Base-by-base conservation (phyloP, 257 asterid genomes). In the Mentha longifolia region DNA sequence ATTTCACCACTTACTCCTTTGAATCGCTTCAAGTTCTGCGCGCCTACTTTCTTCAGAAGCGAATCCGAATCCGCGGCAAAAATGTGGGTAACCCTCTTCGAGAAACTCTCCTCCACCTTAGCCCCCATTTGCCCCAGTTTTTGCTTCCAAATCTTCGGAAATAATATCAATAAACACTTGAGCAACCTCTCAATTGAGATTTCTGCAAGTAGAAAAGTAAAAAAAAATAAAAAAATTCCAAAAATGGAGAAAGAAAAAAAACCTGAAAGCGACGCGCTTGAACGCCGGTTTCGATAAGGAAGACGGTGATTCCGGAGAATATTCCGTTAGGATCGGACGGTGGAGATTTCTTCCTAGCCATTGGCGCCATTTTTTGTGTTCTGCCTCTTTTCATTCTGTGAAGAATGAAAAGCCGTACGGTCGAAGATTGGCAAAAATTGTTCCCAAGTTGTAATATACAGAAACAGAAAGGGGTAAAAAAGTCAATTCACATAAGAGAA, bases 61-160 rank as follows among this genome's bases (percentile, higher is more conserved):
- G 86, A 70, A 63, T 77, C 76, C 7, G 71, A 65, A 67, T 92
- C 81, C 84, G 74, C 76, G 9, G 98, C 91, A 61, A 89, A 92
- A 59, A 92, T 83, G 83, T 88, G 96, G 17, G 91, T 86, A 41
- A 85, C 84, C 70, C 68, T 82, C 77, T 73, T 88, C 33, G 88
- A 79, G 54, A 87, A 78, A 3, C 64, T 76, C 4, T 74, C 89
- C 80, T 84, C 91, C 11, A 83, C 17, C 61, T 31, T 81, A 14
- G 92, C 95, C 52, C 98, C 98, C 98, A 95, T 81, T 80, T 95
- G 98, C 74, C 68, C 82, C 83, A 95, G 70, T 73, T 86, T 91
- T 49, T 80, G 90, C 88, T 88, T 85, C 99, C 99, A 94, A 78
- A 94, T 91, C 99, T 94, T 11, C n/a, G 50, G 60, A 78, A 31